Evolutionary conservation across 2,329 filamentous ascomycete genomes (phyloP).

Genomic region (Exophiala spinifera): DNA sequence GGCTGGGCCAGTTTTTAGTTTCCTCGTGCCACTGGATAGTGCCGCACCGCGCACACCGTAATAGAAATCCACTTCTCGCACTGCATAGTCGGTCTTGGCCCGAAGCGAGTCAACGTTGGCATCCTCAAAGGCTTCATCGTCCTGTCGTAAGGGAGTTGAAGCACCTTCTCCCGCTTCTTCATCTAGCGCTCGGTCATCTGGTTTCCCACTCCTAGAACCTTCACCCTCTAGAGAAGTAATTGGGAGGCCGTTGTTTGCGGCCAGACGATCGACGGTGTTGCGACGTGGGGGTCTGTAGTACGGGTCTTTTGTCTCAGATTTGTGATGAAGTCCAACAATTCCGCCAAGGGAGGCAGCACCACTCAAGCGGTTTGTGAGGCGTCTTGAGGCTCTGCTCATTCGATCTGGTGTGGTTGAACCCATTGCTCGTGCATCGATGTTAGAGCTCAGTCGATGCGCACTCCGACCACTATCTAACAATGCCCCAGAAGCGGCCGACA

Average conservation of each 20-base stretch:
- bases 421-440: slow-evolving; percentile 33
- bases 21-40: slow-evolving; percentile 77
- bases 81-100: slow-evolving; percentile 65
- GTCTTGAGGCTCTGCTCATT: slow-evolving; percentile 68
- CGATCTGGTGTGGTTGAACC: slow-evolving; percentile 66
- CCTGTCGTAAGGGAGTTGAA: slow-evolving; percentile 31
- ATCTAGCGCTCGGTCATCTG: slow-evolving; percentile 45
- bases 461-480: slow-evolving; percentile 52
- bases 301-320: slow-evolving; percentile 63
- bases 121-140: slow-evolving; percentile 38
- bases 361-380: slow-evolving; percentile 49
- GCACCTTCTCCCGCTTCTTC: slow-evolving; percentile 37
- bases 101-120: slow-evolving; percentile 45
- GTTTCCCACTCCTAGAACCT: slow-evolving; percentile 38
- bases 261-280: slow-evolving; percentile 56
- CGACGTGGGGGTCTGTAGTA: slow-evolving; percentile 84
- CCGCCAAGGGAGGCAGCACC: slow-evolving; percentile 43
- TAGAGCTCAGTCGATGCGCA: slow-evolving; percentile 55
- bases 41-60: slow-evolving; percentile 89
- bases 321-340: slow-evolving; percentile 43
- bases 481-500: slow-evolving; percentile 61
- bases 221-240: slow-evolving; percentile 47
- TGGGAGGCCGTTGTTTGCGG: slow-evolving; percentile 39
- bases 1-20: slow-evolving; percentile 87
- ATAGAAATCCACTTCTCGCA: slow-evolving; percentile 94